Evolutionary conservation across 1,139 yeast species (phyloP).

Genomic region (Blastobotrys capitulatus): DNA sequence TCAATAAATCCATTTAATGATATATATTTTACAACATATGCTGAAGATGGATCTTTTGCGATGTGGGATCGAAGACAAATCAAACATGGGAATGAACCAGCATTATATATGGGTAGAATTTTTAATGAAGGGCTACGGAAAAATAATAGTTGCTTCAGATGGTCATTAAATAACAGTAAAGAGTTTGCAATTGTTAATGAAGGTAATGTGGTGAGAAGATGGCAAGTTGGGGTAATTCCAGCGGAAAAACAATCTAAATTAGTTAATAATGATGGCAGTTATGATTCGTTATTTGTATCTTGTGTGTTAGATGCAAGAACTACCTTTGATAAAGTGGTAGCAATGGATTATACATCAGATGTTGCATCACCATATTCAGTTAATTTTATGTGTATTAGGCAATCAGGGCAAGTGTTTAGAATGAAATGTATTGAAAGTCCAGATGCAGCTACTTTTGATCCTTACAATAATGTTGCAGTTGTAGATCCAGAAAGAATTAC

Average conservation of each 20-base stretch:
- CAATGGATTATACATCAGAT: constrained; percentile 77
- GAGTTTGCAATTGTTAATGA: constrained; percentile 78
- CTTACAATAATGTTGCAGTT: constrained; percentile 63
- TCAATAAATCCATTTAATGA: constrained; percentile 62
- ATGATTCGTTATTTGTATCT: constrained; percentile 58
- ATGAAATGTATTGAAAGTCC: constrained; percentile 72
- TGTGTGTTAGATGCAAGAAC: constrained; percentile 72
- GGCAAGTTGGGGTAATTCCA: constrained; percentile 70
- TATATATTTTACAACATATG: constrained; percentile 62
- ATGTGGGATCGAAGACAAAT: constrained; percentile 83
- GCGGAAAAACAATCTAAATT: not conserved
- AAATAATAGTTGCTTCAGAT: constrained; percentile 51
- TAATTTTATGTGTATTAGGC: constrained; percentile 80
- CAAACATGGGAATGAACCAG: constrained; percentile 43
- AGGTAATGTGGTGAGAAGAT: constrained; percentile 72
- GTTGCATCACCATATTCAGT: constrained; percentile 38
- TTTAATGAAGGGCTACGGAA: constrained; percentile 44
- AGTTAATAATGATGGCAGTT: constrained; percentile 10
- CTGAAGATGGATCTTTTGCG: constrained; percentile 81
- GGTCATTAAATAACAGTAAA: constrained; percentile 60
- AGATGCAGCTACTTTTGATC: constrained; percentile 58
- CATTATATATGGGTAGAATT: constrained; percentile 60
- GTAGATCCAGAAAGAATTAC: constrained; percentile 56
- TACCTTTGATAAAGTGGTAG: constrained; percentile 72
- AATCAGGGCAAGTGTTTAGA: constrained; percentile 78